Conservation (phyloP, 768 basidiomycete species). For the Holtermannia corniformis region DNA sequence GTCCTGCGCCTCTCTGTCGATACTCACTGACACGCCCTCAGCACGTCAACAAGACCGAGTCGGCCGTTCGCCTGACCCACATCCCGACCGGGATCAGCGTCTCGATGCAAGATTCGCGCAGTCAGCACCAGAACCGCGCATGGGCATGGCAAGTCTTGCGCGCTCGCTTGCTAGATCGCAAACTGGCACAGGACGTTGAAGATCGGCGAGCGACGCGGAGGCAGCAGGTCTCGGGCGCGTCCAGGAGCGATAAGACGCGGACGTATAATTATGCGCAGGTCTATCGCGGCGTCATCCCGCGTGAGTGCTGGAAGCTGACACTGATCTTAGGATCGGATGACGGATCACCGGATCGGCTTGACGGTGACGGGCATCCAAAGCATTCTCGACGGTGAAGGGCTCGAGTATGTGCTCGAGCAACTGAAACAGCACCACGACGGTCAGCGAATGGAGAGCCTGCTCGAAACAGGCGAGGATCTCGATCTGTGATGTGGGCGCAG, state of each 20-base stretch:
- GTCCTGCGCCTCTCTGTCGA: conserved; percentile 14
- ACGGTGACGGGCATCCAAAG: conserved; percentile 49
- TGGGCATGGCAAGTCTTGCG: conserved; percentile 84
- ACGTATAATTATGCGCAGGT: conserved; percentile 93
- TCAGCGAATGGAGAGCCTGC: conserved; percentile 37
- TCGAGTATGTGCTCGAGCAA: conserved; percentile 38
- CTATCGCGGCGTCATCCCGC: no score
- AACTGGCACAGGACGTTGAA: conserved; percentile 59
- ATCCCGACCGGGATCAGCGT: conserved; percentile 86
- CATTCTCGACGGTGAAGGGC: conserved; percentile 44
- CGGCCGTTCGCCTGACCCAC: conserved; percentile 89
- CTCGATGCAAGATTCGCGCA: conserved; percentile 95
- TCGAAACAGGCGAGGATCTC: conserved; percentile 38
- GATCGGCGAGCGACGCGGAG: conserved; percentile 60
- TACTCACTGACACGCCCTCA: conserved; percentile 36
- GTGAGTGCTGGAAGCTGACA: no score
- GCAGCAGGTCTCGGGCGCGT: conserved; percentile 67
- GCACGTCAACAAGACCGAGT: conserved; percentile 99
- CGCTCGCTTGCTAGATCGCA: conserved; percentile 73
- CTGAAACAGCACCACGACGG: conserved; percentile 35
- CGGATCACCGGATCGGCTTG: conserved; percentile 79
- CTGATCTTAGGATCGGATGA: conserved; percentile 66
- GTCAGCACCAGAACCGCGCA: conserved; percentile 91
- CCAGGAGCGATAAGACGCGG: conserved; percentile 86
- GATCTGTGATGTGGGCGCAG: conserved; percentile 10